These are phyloP conservation scores for Pilatotrama ljubarskyi DNA, from an alignment of 768 basidiomycete genomes.

Conservation along the genomic window DNA sequence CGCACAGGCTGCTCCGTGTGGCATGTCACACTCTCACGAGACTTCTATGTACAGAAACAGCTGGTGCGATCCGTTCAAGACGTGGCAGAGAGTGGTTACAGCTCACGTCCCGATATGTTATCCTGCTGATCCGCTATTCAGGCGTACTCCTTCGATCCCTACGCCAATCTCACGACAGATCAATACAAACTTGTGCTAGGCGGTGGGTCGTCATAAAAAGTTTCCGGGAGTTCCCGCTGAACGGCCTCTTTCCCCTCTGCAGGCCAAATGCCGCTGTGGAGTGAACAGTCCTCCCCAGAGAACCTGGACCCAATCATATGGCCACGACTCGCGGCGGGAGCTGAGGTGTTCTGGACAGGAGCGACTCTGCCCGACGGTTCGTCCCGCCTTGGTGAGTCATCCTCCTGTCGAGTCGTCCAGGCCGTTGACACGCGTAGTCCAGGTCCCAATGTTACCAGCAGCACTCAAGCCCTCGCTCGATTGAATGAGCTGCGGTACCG, in stretches of 20 bases:
- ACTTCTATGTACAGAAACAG: constrained; percentile 42
- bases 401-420: not conserved
- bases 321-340: constrained; percentile 69
- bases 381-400: constrained; percentile 24
- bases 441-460: constrained; percentile 23
- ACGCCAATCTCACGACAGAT: constrained; percentile 47
- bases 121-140: constrained; percentile 25
- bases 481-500: constrained; percentile 65
- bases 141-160: constrained; percentile 73
- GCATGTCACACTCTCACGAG: not conserved
- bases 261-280: constrained; percentile 66
- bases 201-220: constrained; percentile 45
- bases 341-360: constrained; percentile 80
- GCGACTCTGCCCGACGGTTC: constrained; percentile 35
- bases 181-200: constrained; percentile 64
- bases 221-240: constrained; percentile 55
- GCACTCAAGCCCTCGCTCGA: constrained; percentile 52
- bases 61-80: constrained; percentile 81
- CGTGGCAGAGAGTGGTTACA: constrained; percentile 66
- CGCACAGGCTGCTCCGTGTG: not conserved
- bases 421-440: no score
- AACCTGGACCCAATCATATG: constrained; percentile 70
- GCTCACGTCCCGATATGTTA: constrained; percentile 10
- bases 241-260: not conserved
- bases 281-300: constrained; percentile 65